These are phyloP conservation scores for Gentiana dahurica DNA, from an alignment of 257 asterid species.

Conservation along the genomic window DNA sequence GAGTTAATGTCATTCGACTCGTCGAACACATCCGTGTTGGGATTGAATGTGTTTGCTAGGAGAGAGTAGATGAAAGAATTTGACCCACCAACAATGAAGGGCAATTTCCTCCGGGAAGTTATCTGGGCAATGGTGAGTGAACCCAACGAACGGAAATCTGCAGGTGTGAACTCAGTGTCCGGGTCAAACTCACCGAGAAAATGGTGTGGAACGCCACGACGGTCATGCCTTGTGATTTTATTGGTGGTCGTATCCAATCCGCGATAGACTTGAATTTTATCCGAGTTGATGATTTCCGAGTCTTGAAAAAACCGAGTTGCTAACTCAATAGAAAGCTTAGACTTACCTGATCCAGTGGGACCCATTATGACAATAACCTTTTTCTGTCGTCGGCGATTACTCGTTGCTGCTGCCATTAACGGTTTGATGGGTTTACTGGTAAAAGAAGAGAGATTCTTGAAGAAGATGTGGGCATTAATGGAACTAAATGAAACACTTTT, in stretches of 20 bases:
- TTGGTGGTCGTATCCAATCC: conserved; percentile 73
- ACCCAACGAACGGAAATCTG: conserved; percentile 40
- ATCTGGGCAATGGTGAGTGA: conserved; percentile 28
- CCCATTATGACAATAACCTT: conserved; percentile 67
- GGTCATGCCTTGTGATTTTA: conserved; percentile 50
- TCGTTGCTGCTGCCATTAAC: not conserved
- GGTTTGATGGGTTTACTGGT: not conserved
- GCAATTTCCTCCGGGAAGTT: conserved; percentile 20
- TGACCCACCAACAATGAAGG: conserved; percentile 83
- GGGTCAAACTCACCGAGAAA: conserved; percentile 70
- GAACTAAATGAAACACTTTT: too few species aligned
- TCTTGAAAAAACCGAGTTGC: conserved; percentile 44
- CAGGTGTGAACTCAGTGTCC: conserved; percentile 48
- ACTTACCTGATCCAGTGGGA: conserved; percentile 86
- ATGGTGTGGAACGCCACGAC: conserved; percentile 57
- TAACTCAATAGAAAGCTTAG: conserved; percentile 73
- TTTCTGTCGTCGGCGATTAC: conserved; percentile 18
- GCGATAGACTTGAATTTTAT: conserved; percentile 64
- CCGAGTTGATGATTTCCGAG: conserved; percentile 78
- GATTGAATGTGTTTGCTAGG: conserved; percentile 30
- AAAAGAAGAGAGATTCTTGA: too few species aligned
- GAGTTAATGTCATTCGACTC: conserved; percentile 16
- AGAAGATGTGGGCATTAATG: too few species aligned
- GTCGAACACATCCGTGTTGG: conserved; percentile 39
- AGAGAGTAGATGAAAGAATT: conserved; percentile 68